These are phyloP conservation scores for Myxozyma mucilagina DNA, from an alignment of 805 yeast genomes.

Conservation along the genomic window DNA sequence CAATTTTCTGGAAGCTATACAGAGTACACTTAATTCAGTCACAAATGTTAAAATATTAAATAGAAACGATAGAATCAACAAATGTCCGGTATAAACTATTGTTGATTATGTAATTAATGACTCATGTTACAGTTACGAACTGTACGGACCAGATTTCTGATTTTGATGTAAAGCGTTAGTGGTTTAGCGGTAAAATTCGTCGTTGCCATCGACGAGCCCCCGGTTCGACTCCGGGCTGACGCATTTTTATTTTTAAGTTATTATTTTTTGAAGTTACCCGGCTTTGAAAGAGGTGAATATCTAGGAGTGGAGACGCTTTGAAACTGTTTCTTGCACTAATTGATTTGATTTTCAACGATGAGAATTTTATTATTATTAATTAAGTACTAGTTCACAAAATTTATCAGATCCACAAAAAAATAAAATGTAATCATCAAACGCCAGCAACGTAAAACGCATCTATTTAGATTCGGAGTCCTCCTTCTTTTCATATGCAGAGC, in stretches of 20 bases:
- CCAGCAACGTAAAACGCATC: too few species aligned
- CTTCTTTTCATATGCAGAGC: conserved; percentile 3
- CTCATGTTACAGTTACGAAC: not conserved
- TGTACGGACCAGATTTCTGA: not conserved
- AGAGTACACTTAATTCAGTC: too few species aligned
- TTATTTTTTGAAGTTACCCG: not conserved
- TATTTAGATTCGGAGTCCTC: too few species aligned
- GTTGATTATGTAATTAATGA: too few species aligned
- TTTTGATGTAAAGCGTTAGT: conserved; percentile 44
- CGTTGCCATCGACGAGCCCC: conserved; percentile 62
- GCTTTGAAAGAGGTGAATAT: not conserved
- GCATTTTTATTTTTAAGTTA: conserved; percentile 43
- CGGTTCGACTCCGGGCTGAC: conserved; percentile 63
- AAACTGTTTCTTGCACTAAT: not conserved
- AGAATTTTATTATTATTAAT: not conserved
- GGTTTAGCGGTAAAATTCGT: conserved; percentile 59
- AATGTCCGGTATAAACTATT: too few species aligned
- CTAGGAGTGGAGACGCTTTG: too few species aligned
- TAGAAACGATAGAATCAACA: too few species aligned
- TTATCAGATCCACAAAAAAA: too few species aligned
- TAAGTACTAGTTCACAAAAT: too few species aligned
- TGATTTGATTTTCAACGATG: not conserved
- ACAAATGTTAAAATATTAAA: too few species aligned
- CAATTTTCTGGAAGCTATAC: too few species aligned
- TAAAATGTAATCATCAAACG: too few species aligned